Percentiles rank a stretch among this genome's conserved stretches.
Evolutionary conservation across 2,329 filamentous ascomycete species (phyloP).

Genomic region (Botrytis elliptica): DNA sequence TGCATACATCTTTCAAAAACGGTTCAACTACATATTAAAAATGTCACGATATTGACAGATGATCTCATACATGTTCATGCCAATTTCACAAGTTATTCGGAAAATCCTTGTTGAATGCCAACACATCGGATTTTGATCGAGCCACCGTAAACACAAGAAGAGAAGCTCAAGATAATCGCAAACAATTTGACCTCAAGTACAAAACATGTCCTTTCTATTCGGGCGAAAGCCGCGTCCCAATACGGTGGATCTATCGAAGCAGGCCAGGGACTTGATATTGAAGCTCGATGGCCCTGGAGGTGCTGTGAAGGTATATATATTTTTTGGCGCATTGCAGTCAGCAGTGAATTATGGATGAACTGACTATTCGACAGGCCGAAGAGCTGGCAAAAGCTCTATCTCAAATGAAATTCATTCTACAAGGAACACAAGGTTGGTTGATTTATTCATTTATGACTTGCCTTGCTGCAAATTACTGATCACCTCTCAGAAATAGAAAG

Average conservation of each 20-base stretch:
- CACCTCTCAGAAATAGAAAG: slow-evolving; percentile 71
- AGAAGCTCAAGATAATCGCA: slow-evolving; percentile 12
- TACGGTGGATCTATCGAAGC: slow-evolving; percentile 52
- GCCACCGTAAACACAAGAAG: slow-evolving; percentile 26
- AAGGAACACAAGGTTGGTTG: slow-evolving; percentile 79
- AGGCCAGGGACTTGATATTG: slow-evolving; percentile 60
- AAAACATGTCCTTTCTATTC: slow-evolving; percentile 68
- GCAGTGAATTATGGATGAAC: slow-evolving; percentile 22
- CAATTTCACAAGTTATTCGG: slow-evolving; percentile 14
- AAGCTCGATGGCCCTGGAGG: slow-evolving; percentile 58
- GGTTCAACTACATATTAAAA: slow-evolving; percentile 13
- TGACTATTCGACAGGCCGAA: slow-evolving; percentile 61
- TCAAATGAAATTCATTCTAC: slow-evolving; percentile 90
- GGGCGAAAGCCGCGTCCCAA: slow-evolving; percentile 59
- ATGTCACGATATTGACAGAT: slow-evolving; percentile 11
- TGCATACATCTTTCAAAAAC: slow-evolving; percentile 8
- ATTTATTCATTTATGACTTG: background rate
- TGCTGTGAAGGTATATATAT: slow-evolving; percentile 52
- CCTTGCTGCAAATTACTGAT: slow-evolving; percentile 21
- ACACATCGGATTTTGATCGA: slow-evolving; percentile 19
- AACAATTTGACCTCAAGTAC: slow-evolving; percentile 22
- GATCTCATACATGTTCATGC: slow-evolving; percentile 16
- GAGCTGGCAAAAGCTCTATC: slow-evolving; percentile 81
- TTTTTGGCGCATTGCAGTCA: slow-evolving; percentile 7
- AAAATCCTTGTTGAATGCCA: slow-evolving; percentile 23